Percentiles rank a stretch among this genome's conserved stretches.
Conservation (phyloP, 2,329 filamentous ascomycete species). For the Xylariales sp. region DNA sequence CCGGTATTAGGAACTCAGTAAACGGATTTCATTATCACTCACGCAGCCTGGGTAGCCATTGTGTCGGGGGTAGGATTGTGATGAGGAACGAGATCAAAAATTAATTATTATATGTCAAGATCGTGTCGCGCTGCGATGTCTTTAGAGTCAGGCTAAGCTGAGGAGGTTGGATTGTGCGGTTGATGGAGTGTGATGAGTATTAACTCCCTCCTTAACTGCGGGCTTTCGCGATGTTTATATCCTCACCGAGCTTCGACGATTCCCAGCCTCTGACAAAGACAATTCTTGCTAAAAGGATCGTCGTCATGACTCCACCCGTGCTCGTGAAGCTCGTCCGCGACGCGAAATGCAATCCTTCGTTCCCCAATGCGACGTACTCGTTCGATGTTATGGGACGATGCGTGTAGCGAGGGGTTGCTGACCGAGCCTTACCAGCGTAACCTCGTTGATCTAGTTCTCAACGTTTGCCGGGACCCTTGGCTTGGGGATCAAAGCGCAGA, state of each 20-base stretch:
- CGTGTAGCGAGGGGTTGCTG: slow-evolving; percentile 10
- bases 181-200: slow-evolving; percentile 23
- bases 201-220: slow-evolving; percentile 27
- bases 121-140: slow-evolving; percentile 31
- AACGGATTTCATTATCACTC: slow-evolving; percentile 22
- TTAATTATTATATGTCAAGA: slow-evolving; percentile 17
- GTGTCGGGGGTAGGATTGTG: slow-evolving; percentile 38
- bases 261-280: slow-evolving; percentile 7
- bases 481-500: slow-evolving; percentile 47
- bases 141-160: slow-evolving; percentile 42
- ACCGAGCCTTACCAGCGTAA: slow-evolving; percentile 6
- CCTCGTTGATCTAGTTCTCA: slow-evolving; percentile 14
- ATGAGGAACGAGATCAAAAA: slow-evolving; percentile 18
- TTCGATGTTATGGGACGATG: slow-evolving; percentile 49
- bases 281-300: slow-evolving; percentile 9
- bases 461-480: slow-evolving; percentile 22
- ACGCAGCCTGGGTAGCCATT: slow-evolving; percentile 48
- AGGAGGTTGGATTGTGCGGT: slow-evolving; percentile 30
- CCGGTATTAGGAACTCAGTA: background rate
- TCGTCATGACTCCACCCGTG: slow-evolving; percentile 1
- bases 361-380: slow-evolving; percentile 41
- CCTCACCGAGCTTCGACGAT: slow-evolving; percentile 21
- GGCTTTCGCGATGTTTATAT: slow-evolving; percentile 35
- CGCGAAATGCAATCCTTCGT: slow-evolving; percentile 37
- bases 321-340: slow-evolving; percentile 39